phyloP scores from a whole-genome alignment of 1,284 basidiomycete genomes.

The Rhodotorula sp. region DNA sequence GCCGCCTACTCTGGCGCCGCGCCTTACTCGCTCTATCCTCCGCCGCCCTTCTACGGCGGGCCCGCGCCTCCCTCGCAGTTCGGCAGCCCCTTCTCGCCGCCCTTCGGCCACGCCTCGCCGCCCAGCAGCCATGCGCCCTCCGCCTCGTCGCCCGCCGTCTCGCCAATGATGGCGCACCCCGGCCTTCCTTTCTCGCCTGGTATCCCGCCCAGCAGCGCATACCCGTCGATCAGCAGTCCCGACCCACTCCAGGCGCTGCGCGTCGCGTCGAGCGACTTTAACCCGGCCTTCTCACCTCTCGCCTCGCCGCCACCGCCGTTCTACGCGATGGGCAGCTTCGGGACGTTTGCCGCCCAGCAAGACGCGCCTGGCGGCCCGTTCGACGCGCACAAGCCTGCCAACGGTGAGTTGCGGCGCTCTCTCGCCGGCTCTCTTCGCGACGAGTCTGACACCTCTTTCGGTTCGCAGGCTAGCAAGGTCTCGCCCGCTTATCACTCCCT shows the following conservation, averaged over 20 bases:
- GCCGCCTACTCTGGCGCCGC: background rate
- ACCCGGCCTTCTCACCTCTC: conserved; percentile 22
- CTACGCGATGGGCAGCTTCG: background rate
- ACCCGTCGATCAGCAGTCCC: conserved; percentile 11
- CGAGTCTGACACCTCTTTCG: background rate
- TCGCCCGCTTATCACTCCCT: no score
- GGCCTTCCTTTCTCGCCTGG: conserved; percentile 16
- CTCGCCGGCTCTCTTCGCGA: background rate
- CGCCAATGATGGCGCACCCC: conserved; percentile 10
- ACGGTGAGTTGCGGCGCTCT: background rate
- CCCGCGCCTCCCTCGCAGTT: background rate
- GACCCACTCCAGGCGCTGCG: conserved; percentile 25
- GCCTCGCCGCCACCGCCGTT: conserved; percentile 5
- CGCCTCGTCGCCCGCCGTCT: background rate
- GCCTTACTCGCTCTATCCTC: background rate
- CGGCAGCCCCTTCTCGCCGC: conserved; percentile 6
- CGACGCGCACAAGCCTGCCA: background rate
- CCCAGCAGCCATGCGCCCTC: background rate
- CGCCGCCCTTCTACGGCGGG: background rate
- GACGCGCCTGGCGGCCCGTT: conserved; percentile 1
- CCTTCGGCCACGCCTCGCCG: conserved; percentile 7
- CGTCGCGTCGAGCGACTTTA: conserved; percentile 17
- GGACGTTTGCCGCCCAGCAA: conserved; percentile 2
- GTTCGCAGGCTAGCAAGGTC: background rate
- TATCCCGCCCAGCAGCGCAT: background rate